Evolutionary conservation across 2,329 filamentous ascomycete species (phyloP).

Genomic region (Plenodomus tracheiphilus): DNA sequence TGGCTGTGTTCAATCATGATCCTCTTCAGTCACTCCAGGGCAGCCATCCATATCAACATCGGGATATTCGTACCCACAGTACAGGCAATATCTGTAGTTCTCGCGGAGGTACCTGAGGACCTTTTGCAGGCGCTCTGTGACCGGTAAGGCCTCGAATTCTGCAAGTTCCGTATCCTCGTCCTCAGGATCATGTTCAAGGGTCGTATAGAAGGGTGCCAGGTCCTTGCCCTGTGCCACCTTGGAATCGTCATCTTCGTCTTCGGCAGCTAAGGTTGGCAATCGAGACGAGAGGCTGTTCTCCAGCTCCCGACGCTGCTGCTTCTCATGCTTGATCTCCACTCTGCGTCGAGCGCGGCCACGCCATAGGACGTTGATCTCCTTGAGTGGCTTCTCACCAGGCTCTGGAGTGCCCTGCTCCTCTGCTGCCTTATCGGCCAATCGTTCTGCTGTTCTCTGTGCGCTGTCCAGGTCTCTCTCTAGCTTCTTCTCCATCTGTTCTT

Average conservation of each 20-base stretch:
- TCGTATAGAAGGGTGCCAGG: slow-evolving; percentile 51
- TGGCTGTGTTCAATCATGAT: slow-evolving; percentile 61
- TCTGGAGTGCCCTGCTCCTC: slow-evolving; percentile 27
- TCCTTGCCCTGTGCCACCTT: slow-evolving; percentile 67
- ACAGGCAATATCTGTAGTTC: slow-evolving; percentile 85
- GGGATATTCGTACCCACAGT: slow-evolving; percentile 86
- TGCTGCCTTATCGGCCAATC: slow-evolving; percentile 59
- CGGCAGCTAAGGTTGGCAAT: slow-evolving; percentile 62
- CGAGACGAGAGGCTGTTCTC: slow-evolving; percentile 45
- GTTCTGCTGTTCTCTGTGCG: slow-evolving; percentile 82
- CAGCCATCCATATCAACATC: slow-evolving; percentile 80
- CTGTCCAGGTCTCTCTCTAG: slow-evolving; percentile 71
- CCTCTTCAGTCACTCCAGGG: slow-evolving; percentile 84
- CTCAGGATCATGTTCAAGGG: slow-evolving; percentile 69
- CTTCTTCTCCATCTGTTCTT: slow-evolving; percentile 41
- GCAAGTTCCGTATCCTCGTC: slow-evolving; percentile 81
- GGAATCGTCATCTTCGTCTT: slow-evolving; percentile 75
- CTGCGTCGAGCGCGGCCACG: slow-evolving; percentile 72
- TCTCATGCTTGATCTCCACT: slow-evolving; percentile 69
- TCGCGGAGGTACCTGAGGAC: slow-evolving; percentile 72
- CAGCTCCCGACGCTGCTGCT: slow-evolving; percentile 33
- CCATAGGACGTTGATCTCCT: slow-evolving; percentile 76
- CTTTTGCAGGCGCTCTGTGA: slow-evolving; percentile 66
- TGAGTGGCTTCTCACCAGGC: slow-evolving; percentile 57
- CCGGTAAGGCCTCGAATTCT: slow-evolving; percentile 72